Conservation (phyloP, 2,329 filamentous ascomycete genomes). For the Aspergillus novoparasiticus region DNA sequence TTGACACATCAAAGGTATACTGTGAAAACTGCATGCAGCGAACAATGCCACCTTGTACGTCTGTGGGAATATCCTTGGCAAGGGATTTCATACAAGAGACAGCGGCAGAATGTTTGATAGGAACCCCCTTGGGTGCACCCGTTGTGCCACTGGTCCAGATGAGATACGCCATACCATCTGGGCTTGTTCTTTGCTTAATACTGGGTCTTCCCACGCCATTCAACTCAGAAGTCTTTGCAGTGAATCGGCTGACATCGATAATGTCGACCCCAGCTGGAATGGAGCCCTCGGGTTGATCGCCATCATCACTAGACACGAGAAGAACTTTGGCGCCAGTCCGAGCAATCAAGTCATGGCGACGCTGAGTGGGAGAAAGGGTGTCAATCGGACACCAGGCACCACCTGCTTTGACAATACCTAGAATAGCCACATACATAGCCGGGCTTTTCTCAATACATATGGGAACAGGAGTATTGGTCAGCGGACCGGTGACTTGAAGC, state of each 20-base stretch:
- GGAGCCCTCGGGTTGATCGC: conserved; percentile 24
- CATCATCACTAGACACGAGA: conserved; percentile 28
- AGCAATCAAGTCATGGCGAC: conserved; percentile 43
- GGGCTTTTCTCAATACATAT: conserved; percentile 45
- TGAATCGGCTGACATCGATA: conserved; percentile 32
- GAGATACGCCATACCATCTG: conserved; percentile 36
- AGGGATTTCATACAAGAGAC: conserved; percentile 41
- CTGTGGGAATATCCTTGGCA: conserved; percentile 32
- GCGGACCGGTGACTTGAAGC: conserved; percentile 25
- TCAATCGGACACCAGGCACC: conserved; percentile 47
- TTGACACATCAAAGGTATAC: conserved; percentile 46
- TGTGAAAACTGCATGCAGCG: conserved; percentile 43
- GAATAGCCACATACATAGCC: conserved; percentile 43
- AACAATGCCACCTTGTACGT: conserved; percentile 27
- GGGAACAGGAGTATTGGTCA: conserved; percentile 32
- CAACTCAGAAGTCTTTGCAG: neutral
- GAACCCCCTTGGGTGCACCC: conserved; percentile 43
- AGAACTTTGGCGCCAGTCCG: conserved; percentile 36
- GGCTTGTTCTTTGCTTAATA: conserved; percentile 7
- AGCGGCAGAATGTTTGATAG: conserved; percentile 40
- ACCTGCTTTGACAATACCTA: conserved; percentile 47
- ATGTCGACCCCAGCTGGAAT: conserved; percentile 30
- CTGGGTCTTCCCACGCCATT: neutral
- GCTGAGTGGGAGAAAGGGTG: conserved; percentile 39
- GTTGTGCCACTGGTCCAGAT: conserved; percentile 45